Percentiles rank a stretch among this genome's conserved stretches.
phyloP scores from a whole-genome alignment of 805 yeast species.

The Henningerozyma blattae region DNA sequence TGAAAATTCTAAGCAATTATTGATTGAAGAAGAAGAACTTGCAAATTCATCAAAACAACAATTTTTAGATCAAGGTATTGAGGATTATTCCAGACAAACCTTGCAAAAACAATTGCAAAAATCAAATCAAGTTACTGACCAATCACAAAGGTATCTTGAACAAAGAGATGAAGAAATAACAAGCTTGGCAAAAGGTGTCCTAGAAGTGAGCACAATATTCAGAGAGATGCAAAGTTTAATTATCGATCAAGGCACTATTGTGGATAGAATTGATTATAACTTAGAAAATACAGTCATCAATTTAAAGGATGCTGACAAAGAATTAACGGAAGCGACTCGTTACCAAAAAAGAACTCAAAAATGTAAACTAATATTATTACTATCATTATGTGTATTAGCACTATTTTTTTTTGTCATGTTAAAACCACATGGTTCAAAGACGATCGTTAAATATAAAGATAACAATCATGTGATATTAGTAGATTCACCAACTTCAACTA shows the following conservation, averaged over 20 bases:
- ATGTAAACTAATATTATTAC: slow-evolving; percentile 72
- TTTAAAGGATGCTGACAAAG: slow-evolving; percentile 64
- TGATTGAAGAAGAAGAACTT: slow-evolving; percentile 23
- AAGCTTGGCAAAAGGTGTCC: slow-evolving; percentile 83
- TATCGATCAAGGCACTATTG: slow-evolving; percentile 88
- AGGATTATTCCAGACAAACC: slow-evolving; percentile 26
- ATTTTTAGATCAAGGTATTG: slow-evolving; percentile 24
- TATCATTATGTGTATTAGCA: slow-evolving; percentile 59
- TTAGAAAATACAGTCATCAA: slow-evolving; percentile 68
- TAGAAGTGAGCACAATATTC: slow-evolving; percentile 87
- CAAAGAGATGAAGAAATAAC: slow-evolving; percentile 86
- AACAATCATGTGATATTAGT: no score
- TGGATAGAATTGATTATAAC: slow-evolving; percentile 91
- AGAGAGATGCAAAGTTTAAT: slow-evolving; percentile 86
- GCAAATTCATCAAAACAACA: slow-evolving; percentile 8
- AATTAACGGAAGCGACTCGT: slow-evolving; percentile 59
- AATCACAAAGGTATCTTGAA: slow-evolving; percentile 15
- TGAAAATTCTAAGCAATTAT: slow-evolving; percentile 10
- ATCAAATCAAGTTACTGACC: slow-evolving; percentile 7
- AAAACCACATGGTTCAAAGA: slow-evolving; percentile 34
- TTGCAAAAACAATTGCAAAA: slow-evolving; percentile 21
- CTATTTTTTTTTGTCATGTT: slow-evolving; percentile 58
- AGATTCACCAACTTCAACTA: no score
- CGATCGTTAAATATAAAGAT: slow-evolving; percentile 1
- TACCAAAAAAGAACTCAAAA: slow-evolving; percentile 86